Conservation (phyloP, 2,329 filamentous ascomycete species). For the Lanzia echinophila region DNA sequence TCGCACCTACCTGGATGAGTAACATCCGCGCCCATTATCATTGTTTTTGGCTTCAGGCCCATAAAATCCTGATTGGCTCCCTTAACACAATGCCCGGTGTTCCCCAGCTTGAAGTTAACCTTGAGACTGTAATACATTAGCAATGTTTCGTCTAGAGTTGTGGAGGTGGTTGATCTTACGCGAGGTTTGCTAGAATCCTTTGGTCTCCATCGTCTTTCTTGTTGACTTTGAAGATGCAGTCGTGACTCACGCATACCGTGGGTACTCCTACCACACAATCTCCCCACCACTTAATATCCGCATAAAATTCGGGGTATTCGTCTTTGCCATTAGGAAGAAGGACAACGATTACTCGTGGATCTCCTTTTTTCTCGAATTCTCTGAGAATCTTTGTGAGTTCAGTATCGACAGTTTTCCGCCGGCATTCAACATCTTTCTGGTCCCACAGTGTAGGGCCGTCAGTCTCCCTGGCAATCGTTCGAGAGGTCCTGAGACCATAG, state of each 20-base stretch:
- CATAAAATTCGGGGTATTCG: neutral
- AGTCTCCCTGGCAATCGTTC: too few relatives aligned
- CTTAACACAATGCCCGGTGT: too few relatives aligned
- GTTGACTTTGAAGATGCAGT: too few relatives aligned
- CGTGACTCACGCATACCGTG: slow-evolving; percentile 7
- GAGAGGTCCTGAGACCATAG: too few relatives aligned
- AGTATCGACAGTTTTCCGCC: too few relatives aligned
- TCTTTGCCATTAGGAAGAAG: neutral
- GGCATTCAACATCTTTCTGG: too few relatives aligned
- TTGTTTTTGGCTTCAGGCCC: slow-evolving; percentile 60
- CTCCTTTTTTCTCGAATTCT: too few relatives aligned
- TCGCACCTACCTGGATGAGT: slow-evolving; percentile 69
- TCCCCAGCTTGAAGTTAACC: slow-evolving; percentile 70
- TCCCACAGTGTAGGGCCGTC: too few relatives aligned
- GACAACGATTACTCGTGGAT: neutral
- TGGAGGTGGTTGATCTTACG: neutral
- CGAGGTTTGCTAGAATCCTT: accelerated
- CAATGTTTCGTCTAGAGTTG: slow-evolving; percentile 37
- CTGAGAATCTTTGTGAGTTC: too few relatives aligned
- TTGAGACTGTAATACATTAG: slow-evolving; percentile 40
- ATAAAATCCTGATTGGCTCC: slow-evolving; percentile 63
- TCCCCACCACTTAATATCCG: slow-evolving; percentile 13
- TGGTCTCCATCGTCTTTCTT: neutral
- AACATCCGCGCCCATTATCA: slow-evolving; percentile 80
- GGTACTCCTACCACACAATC: slow-evolving; percentile 12